These are phyloP conservation scores for Umbelopsis isabellina DNA, from an alignment of 192 early-diverging fungal genomes.

Conservation along the genomic window DNA sequence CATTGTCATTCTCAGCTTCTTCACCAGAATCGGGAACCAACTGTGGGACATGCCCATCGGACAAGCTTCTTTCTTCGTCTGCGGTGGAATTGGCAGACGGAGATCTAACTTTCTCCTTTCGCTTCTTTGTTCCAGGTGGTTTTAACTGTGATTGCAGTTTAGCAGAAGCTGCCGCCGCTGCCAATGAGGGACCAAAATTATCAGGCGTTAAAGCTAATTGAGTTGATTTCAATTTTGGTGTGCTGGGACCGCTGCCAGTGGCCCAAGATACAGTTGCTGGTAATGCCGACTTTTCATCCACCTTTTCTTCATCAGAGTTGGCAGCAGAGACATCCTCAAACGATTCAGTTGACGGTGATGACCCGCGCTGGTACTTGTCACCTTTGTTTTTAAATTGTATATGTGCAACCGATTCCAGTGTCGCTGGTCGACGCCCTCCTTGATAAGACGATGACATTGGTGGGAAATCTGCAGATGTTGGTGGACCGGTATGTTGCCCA, in stretches of 20 bases:
- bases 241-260: slow-evolving; percentile 38
- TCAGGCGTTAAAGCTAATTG: slow-evolving; percentile 35
- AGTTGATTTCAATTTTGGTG: slow-evolving; percentile 31
- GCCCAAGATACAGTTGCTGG: slow-evolving; percentile 67
- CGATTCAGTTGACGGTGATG: neutral
- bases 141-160: slow-evolving; percentile 30
- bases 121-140: neutral
- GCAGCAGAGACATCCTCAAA: slow-evolving; percentile 18
- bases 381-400: slow-evolving; percentile 24
- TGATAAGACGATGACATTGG: slow-evolving; percentile 20
- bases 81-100: neutral
- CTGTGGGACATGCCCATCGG: neutral
- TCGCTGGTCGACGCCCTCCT: slow-evolving; percentile 15
- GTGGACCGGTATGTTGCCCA: slow-evolving; percentile 12
- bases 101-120: neutral
- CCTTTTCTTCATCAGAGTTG: slow-evolving; percentile 19
- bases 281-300: slow-evolving; percentile 50
- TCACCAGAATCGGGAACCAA: slow-evolving; percentile 14
- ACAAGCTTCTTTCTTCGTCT: neutral
- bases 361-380: slow-evolving; percentile 12
- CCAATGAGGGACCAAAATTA: slow-evolving; percentile 43
- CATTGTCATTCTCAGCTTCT: neutral
- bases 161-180: slow-evolving; percentile 37
- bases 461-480: slow-evolving; percentile 24
- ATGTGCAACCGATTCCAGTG: slow-evolving; percentile 24